Evolutionary conservation across 148 eudicot genomes (phyloP), one percentile per base, ranked within the genome.

Genomic region (Amaranthus hypochondriacus): DNA sequence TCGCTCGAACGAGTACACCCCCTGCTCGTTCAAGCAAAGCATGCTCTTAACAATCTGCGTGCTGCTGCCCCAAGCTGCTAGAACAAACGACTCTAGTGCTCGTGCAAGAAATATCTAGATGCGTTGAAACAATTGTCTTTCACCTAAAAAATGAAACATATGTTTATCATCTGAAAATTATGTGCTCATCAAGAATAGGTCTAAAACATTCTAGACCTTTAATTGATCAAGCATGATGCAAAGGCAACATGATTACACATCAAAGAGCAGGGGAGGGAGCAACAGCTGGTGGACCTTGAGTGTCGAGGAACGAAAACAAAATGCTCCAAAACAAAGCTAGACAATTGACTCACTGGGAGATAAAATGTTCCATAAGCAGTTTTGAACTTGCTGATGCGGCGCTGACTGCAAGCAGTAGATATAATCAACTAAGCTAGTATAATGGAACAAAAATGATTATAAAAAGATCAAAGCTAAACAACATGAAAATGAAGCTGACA

Each of bases 361-460:
- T 71, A 77, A 71, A 77, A 77, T 63, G 80, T 77, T 56, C 80
- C 80, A 71, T 71, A 77, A 54, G 80, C 80, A 55, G 80, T 77
- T 71, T 77, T 77, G 69, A 54, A 77, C 64, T 48, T 62, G 66
- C 80, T 65, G 51, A 71, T 71, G 51, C 75, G 75, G 39, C 28
- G 80, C 18, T 71, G 80, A 49, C 80, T 77, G 74, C 79, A 77
- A 62, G 47, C 65, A 70, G 48, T 47, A 70, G 55, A 69, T 62
- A 70, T 57, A 13, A 43, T 43, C 44, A 60, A 43, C 28, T 52
- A 52, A 28, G 48, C 56, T 28, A 28, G 57, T 7, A 7, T 3
- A 59, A 49, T 3, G 21, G 9, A 59, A 12, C 46, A 6, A 44
- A 64, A 28, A 1, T 39, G 52, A 66, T 4, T 56, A 18, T 48